Percentiles rank a stretch among this genome's conserved stretches.
phyloP scores from a whole-genome alignment of 768 basidiomycete genomes.

The Kwoniella sp. region DNA sequence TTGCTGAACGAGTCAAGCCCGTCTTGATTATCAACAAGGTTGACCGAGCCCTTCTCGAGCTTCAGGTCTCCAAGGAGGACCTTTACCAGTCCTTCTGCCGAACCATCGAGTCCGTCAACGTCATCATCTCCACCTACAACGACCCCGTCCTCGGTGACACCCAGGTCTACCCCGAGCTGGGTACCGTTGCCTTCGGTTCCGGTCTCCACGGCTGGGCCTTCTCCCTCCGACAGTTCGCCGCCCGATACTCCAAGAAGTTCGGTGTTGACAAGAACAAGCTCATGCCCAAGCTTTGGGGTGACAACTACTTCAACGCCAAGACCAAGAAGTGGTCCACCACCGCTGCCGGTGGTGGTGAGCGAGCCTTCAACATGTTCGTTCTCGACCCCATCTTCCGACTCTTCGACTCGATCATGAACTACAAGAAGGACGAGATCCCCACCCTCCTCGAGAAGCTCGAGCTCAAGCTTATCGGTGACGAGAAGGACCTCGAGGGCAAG shows the following conservation, averaged over 20 bases:
- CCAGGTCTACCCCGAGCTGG: constrained; percentile 97
- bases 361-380: constrained; percentile 96
- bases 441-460: constrained; percentile 96
- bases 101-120: constrained; percentile 96
- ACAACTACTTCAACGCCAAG: constrained; percentile 97
- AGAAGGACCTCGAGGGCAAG: constrained; percentile 94
- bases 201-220: constrained; percentile 99
- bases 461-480: constrained; percentile 79
- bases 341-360: constrained; percentile 81
- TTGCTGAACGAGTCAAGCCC: constrained; percentile 98
- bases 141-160: constrained; percentile 93
- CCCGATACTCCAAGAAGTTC: constrained; percentile 94
- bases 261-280: constrained; percentile 99
- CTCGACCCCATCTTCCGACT: constrained; percentile 99
- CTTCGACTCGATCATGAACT: constrained; percentile 98
- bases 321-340: constrained; percentile 96
- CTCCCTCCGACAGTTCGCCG: constrained; percentile 95
- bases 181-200: constrained; percentile 97
- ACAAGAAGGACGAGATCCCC: constrained; percentile 85
- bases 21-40: constrained; percentile 99
- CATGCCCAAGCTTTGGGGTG: constrained; percentile 97
- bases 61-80: constrained; percentile 94
- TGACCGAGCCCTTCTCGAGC: constrained; percentile 97
- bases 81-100: constrained; percentile 97
- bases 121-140: constrained; percentile 96